Evolutionary conservation across 2,329 filamentous ascomycete genomes (phyloP).

Genomic region (Blastomyces emzantsi): DNA sequence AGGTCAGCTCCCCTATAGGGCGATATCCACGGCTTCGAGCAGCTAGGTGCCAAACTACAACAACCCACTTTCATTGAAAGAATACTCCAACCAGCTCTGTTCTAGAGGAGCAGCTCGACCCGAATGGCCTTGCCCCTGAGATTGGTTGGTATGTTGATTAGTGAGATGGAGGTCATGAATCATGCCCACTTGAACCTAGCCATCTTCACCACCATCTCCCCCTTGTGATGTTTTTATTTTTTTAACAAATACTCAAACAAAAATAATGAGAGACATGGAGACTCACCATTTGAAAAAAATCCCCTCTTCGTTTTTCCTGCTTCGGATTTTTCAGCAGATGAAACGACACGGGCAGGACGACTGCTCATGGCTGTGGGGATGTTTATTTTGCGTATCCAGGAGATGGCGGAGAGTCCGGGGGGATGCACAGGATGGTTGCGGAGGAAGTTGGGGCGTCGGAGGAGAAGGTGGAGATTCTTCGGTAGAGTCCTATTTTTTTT

Average conservation of each 20-base stretch:
- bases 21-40: background rate
- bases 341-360: background rate
- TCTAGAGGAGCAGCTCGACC: background rate
- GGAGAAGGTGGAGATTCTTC: background rate
- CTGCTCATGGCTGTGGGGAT: background rate
- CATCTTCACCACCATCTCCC: background rate
- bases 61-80: background rate
- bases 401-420: background rate
- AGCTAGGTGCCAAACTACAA: background rate
- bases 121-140: no score
- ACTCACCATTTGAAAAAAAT: background rate
- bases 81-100: background rate
- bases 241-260: background rate
- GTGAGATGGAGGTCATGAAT: background rate
- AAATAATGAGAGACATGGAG: background rate
- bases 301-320: background rate
- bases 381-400: background rate
- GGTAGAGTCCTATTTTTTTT: background rate
- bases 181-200: background rate
- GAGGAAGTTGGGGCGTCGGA: background rate
- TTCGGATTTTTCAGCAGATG: background rate
- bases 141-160: background rate
- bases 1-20: background rate
- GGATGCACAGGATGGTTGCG: background rate
- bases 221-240: background rate